Conservation (phyloP, 1,284 basidiomycete species). For the Singerocomus inundabilis region DNA sequence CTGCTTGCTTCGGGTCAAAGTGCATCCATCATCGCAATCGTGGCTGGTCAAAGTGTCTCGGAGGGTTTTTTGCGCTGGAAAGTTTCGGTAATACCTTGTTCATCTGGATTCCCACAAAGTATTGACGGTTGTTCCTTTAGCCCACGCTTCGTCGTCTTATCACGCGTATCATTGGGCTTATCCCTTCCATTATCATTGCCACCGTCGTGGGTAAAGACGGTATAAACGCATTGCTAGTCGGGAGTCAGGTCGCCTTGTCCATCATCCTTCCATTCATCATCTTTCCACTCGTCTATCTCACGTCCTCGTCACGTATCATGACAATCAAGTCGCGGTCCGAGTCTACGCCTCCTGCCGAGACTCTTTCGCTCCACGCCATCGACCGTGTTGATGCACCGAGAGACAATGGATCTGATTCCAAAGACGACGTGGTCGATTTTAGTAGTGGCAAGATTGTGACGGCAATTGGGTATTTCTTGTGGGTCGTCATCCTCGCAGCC, state of each 20-base stretch:
- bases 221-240: slow-evolving; percentile 80
- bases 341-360: background rate
- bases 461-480: slow-evolving; percentile 58
- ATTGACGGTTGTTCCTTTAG: slow-evolving; percentile 37
- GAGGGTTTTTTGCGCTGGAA: slow-evolving; percentile 95
- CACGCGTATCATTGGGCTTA: slow-evolving; percentile 81
- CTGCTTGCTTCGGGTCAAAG: slow-evolving; percentile 88
- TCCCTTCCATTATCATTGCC: slow-evolving; percentile 86
- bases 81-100: slow-evolving; percentile 62
- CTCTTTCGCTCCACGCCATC: background rate
- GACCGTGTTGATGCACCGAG: background rate
- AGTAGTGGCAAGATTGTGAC: slow-evolving; percentile 59
- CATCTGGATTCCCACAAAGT: background rate
- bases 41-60: slow-evolving; percentile 90
- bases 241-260: slow-evolving; percentile 85
- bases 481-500: slow-evolving; percentile 62
- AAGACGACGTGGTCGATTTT: slow-evolving; percentile 48
- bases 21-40: slow-evolving; percentile 88
- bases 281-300: slow-evolving; percentile 77
- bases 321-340: slow-evolving; percentile 37
- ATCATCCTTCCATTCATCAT: slow-evolving; percentile 88
- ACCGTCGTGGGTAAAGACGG: slow-evolving; percentile 72
- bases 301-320: slow-evolving; percentile 72
- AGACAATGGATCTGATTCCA: background rate
- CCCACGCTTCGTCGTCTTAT: slow-evolving; percentile 79